Evolutionary conservation across 2,329 filamentous ascomycete genomes (phyloP).

Genomic region (Colletotrichum navitas): DNA sequence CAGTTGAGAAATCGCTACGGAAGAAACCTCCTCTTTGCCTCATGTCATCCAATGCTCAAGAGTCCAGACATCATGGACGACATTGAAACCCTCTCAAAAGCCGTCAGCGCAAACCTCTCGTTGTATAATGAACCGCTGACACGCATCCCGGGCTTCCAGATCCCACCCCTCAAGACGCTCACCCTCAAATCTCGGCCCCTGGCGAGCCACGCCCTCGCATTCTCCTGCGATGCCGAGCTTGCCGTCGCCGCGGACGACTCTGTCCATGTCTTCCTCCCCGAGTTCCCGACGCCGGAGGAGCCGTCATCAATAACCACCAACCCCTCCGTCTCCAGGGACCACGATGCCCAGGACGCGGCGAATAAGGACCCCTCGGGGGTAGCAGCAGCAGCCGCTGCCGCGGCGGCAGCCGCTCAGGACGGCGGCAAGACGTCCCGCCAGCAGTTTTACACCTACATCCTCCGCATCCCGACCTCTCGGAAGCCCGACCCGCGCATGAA

Average conservation of each 20-base stretch:
- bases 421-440: conserved; percentile 41
- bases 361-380: conserved; percentile 47
- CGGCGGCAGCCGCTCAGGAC: conserved; percentile 34
- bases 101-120: not conserved
- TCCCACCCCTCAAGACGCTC: conserved; percentile 62
- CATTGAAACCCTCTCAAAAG: not conserved
- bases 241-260: conserved; percentile 69
- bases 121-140: conserved; percentile 1
- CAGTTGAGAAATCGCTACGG: not conserved
- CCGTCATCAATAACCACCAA: conserved; percentile 7
- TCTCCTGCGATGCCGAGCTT: conserved; percentile 70
- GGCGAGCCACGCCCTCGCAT: conserved; percentile 59
- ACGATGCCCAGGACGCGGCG: conserved; percentile 25
- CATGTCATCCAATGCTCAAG: not conserved
- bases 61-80: not conserved
- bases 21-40: not conserved
- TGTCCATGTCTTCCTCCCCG: conserved; percentile 64
- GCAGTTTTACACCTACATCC: conserved; percentile 52
- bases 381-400: conserved; percentile 43
- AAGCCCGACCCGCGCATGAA: conserved; percentile 60
- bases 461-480: conserved; percentile 51
- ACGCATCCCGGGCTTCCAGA: conserved; percentile 46
- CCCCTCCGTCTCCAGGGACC: conserved; percentile 23
- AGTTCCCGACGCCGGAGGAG: conserved; percentile 51
- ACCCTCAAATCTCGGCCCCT: conserved; percentile 58